Evolutionary conservation across 345 rosid species (phyloP).

Genomic region (Populus euphratica): DNA sequence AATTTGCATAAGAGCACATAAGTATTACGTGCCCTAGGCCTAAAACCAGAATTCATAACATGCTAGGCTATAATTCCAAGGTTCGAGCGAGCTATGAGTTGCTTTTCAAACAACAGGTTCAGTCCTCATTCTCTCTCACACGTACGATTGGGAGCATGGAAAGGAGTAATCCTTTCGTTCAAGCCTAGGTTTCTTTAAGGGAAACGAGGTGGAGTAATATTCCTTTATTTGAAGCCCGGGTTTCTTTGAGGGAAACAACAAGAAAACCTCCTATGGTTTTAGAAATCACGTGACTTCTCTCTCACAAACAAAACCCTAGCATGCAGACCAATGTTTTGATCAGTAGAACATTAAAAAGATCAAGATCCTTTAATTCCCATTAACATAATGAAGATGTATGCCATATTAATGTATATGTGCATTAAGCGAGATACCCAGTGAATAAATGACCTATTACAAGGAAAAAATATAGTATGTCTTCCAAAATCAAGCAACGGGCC

Average conservation of each 20-base stretch:
- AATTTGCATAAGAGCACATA: not conserved
- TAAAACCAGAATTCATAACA: not conserved
- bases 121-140: not conserved
- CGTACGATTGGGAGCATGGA: not conserved
- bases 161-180: not conserved
- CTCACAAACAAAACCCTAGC: not conserved
- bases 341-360: not conserved
- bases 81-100: not conserved
- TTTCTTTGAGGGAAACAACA: not conserved
- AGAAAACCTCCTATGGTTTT: not conserved
- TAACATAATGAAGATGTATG: not conserved
- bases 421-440: slow-evolving; percentile 8
- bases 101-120: not conserved
- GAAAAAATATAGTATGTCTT: slow-evolving; percentile 71
- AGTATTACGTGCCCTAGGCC: not conserved
- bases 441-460: slow-evolving; percentile 62
- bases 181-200: not conserved
- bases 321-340: not conserved
- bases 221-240: not conserved
- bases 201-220: not conserved
- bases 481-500: slow-evolving; percentile 92
- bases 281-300: not conserved
- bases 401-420: not conserved
- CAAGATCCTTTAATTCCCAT: not conserved
- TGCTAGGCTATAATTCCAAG: not conserved